Percentiles rank a stretch among this genome's conserved stretches.
phyloP scores from a whole-genome alignment of 1,139 yeast species.

The Lizanozyma gosingica region DNA sequence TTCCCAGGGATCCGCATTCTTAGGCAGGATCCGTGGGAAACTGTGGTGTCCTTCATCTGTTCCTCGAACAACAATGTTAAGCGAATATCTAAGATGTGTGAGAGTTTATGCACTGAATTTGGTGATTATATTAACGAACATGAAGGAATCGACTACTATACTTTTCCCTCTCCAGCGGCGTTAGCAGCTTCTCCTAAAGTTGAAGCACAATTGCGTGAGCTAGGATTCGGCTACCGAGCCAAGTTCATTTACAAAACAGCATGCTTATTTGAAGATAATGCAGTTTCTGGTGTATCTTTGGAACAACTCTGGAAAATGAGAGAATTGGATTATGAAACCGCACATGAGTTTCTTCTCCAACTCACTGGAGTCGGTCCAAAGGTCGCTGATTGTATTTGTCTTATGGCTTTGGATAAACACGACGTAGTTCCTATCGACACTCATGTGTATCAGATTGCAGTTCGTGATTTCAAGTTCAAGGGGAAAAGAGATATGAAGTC shows the following conservation, averaged over 20 bases:
- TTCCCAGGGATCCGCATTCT: constrained; percentile 74
- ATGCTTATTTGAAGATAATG: constrained; percentile 19
- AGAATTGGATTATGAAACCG: constrained; percentile 38
- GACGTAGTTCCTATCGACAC: constrained; percentile 94
- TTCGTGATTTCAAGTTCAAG: constrained; percentile 63
- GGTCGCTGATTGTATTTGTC: constrained; percentile 91
- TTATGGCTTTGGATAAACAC: constrained; percentile 86
- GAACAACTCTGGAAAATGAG: constrained; percentile 32
- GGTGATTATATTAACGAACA: constrained; percentile 54
- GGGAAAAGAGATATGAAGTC: constrained; percentile 38
- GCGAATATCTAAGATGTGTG: constrained; percentile 91
- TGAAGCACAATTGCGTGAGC: constrained; percentile 38
- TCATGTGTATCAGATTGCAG: constrained; percentile 89
- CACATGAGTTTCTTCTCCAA: constrained; percentile 56
- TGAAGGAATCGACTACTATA: constrained; percentile 52
- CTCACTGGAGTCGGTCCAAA: constrained; percentile 94
- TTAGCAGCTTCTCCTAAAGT: constrained; percentile 27
- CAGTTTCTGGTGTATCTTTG: constrained; percentile 23
- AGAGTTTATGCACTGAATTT: constrained; percentile 59
- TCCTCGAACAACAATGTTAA: constrained; percentile 94
- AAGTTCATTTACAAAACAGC: constrained; percentile 82
- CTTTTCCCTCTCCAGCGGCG: constrained; percentile 63
- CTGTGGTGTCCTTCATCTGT: constrained; percentile 80
- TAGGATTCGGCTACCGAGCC: constrained; percentile 92
- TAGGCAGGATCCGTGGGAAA: constrained; percentile 97